phyloP scores from a whole-genome alignment of 1,284 basidiomycete species.

The Farysia itapuensis region DNA sequence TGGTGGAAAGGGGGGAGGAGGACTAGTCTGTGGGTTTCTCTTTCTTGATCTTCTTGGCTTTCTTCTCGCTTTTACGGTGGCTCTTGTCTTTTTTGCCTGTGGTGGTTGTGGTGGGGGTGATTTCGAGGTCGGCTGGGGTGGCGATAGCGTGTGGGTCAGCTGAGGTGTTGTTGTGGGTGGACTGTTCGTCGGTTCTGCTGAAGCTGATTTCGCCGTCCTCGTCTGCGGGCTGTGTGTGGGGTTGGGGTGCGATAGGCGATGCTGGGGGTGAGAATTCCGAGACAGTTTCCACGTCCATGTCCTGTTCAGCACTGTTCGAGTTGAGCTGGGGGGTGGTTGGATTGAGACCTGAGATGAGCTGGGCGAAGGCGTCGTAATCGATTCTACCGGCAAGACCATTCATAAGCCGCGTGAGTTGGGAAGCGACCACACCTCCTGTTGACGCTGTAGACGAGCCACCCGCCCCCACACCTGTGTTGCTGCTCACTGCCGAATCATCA shows the following conservation, averaged over 20 bases:
- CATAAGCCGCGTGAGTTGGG: conserved; percentile 19
- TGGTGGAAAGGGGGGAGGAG: too few species aligned
- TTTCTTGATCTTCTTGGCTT: conserved; percentile 3
- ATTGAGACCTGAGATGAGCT: conserved; percentile 3
- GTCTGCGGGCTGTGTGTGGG: not conserved
- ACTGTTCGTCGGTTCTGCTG: not conserved
- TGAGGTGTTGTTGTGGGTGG: too few species aligned
- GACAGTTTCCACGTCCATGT: not conserved
- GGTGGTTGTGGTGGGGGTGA: not conserved
- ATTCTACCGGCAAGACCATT: conserved; percentile 23
- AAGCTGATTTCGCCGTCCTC: conserved; percentile 1
- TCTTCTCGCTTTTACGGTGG: not conserved
- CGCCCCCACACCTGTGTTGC: not conserved
- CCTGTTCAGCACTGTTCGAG: not conserved
- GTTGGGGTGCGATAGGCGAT: not conserved
- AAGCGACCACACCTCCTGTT: conserved; percentile 23
- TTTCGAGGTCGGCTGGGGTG: conserved; percentile 3
- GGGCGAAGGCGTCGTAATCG: conserved; percentile 12
- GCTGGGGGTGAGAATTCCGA: not conserved
- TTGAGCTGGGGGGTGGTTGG: not conserved
- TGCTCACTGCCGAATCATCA: conserved; percentile 1
- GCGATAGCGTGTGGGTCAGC: not conserved
- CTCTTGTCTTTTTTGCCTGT: not conserved
- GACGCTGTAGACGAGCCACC: not conserved
- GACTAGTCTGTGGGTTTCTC: too few species aligned